These are phyloP conservation scores for Scortechinia acanthostroma DNA, from an alignment of 2,329 filamentous ascomycete species.

Conservation along the genomic window DNA sequence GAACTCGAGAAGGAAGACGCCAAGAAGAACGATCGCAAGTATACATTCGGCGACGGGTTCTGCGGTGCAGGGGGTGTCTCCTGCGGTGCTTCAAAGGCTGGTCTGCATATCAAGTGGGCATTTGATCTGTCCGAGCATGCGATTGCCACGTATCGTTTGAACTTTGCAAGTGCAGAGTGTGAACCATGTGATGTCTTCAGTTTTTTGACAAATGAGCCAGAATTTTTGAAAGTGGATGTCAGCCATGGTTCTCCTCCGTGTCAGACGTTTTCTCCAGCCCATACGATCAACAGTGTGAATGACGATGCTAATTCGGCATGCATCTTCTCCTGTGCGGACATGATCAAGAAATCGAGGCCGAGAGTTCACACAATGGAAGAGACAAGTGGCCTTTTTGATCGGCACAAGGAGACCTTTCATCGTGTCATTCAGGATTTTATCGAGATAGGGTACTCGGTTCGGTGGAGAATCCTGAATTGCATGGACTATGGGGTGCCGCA, in stretches of 20 bases:
- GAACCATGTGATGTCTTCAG: background rate
- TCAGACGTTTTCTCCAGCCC: constrained; percentile 1
- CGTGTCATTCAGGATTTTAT: background rate
- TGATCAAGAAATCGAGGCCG: background rate
- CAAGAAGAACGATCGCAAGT: constrained; percentile 16
- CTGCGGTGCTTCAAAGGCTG: constrained; percentile 49
- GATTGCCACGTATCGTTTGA: constrained; percentile 44
- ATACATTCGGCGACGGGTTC: constrained; percentile 67
- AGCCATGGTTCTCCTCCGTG: background rate
- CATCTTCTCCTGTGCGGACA: background rate
- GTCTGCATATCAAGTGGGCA: constrained; percentile 49
- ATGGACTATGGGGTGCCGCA: background rate
- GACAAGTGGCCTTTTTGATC: background rate
- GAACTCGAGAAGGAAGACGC: background rate
- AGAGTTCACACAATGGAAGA: background rate
- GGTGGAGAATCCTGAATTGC: background rate
- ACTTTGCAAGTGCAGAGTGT: constrained; percentile 33
- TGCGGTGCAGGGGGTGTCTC: constrained; percentile 69
- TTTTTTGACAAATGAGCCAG: background rate
- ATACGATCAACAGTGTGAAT: background rate
- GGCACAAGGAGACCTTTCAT: background rate
- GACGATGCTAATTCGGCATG: background rate
- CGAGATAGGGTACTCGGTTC: background rate
- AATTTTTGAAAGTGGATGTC: background rate
- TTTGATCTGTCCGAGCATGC: constrained; percentile 57